Percentiles rank a stretch among this genome's conserved stretches.
These are phyloP conservation scores for Naegleria fowleri DNA, from an alignment of 208 protist species.

Conservation along the genomic window DNA sequence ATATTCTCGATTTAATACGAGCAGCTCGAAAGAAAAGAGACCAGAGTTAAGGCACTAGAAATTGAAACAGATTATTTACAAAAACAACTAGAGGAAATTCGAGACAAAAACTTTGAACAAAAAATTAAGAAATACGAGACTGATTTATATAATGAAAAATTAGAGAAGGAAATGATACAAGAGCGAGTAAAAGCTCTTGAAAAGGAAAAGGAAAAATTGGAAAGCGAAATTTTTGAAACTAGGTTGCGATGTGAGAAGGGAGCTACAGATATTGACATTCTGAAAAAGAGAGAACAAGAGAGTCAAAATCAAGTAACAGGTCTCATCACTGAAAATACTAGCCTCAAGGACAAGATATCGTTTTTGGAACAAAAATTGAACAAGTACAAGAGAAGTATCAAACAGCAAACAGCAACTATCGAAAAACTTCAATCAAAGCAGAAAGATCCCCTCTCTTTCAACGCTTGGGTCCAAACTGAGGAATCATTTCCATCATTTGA, in stretches of 20 bases:
- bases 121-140: not conserved
- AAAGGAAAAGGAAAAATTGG: conserved; percentile 7
- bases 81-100: not conserved
- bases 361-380: not conserved
- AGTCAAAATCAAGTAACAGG: not conserved
- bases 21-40: not conserved
- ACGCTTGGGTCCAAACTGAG: not conserved
- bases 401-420: not conserved
- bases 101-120: not conserved
- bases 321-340: not conserved
- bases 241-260: not conserved
- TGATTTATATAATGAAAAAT: not conserved
- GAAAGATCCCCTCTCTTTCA: not conserved
- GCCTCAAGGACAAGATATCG: not conserved
- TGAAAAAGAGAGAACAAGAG: not conserved
- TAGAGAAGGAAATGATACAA: not conserved
- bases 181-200: not conserved
- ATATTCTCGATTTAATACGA: too few relatives aligned
- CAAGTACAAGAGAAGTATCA: not conserved
- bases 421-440: not conserved
- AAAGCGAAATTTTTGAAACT: not conserved
- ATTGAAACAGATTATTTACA: not conserved
- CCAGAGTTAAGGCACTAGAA: not conserved
- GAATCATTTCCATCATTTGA: not conserved
- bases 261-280: not conserved